Percentiles rank a stretch among this genome's conserved stretches.
phyloP scores from a whole-genome alignment of 805 yeast species.

The Myxozyma mucilagina region DNA sequence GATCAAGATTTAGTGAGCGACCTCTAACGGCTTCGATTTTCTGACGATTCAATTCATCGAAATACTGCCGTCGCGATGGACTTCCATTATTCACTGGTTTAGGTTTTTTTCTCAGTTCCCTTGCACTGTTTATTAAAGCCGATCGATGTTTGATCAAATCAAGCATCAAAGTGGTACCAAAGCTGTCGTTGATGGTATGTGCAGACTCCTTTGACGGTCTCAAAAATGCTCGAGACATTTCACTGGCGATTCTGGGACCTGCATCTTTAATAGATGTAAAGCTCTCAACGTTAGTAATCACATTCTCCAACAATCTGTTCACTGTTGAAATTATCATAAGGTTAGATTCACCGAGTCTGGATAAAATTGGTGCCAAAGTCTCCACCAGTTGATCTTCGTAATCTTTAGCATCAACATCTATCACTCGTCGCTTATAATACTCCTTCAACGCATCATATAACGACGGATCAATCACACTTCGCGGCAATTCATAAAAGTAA shows the following conservation, averaged over 20 bases:
- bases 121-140: no score
- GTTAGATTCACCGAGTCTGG: conserved; percentile 73
- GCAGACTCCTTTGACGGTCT: conserved; percentile 52
- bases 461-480: conserved; percentile 65
- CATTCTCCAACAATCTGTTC: conserved; percentile 57
- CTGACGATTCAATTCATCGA: no score
- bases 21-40: no score
- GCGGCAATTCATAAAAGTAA: conserved; percentile 77
- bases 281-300: neutral
- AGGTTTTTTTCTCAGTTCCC: no score
- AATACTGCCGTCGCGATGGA: no score
- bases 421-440: conserved; percentile 56
- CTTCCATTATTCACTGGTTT: no score
- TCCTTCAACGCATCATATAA: conserved; percentile 68
- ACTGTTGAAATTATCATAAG: conserved; percentile 75
- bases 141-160: conserved; percentile 61
- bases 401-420: conserved; percentile 37
- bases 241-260: conserved; percentile 50
- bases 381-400: conserved; percentile 7
- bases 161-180: conserved; percentile 56
- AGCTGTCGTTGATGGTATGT: conserved; percentile 56
- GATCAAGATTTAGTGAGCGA: no score
- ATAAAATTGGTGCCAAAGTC: conserved; percentile 56
- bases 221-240: conserved; percentile 60
- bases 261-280: conserved; percentile 40